Base-by-base conservation (phyloP, 768 basidiomycete genomes). In the Xerocomellus dryophilus region DNA sequence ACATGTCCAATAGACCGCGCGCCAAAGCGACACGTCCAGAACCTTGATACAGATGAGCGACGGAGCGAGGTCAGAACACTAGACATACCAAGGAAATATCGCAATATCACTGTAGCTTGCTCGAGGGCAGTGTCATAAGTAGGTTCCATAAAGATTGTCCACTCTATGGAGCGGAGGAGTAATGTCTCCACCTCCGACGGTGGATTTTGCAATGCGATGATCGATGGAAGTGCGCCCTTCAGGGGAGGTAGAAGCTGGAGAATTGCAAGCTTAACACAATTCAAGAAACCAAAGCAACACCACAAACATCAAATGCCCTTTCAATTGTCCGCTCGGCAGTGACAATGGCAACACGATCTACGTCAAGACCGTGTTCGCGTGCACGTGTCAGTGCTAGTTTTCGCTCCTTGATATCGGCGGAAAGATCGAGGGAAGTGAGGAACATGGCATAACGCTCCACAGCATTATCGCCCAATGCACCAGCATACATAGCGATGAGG, bases 401-500 rank as follows among this genome's bases (percentile, higher is more conserved):
- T 20, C 93, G 81, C 57, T 91, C 86, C 25, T 77, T 72, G 46
- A 81, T 71, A 57, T 88, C 84, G 0, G 81, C 80, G 2, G 79
- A 74, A 17, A 90, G 77, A 41, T 81, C 87, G 17, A 90, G 78
- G 0, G 86, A 88, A 29, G 88, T 83, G 21, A 98, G 78, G 84
- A 94, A 98, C 61, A 86, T 75, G 0, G 94, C 93, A 61, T 98
- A 98, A 34, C 92, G 86, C 62, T 93, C 89, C 35, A 96, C 85
- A 3, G 93, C 93, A 58, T 93, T 92, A 63, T 92, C 87, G 7
- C 93, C 90, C 20, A 98, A 74, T 27, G 91, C 90, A 14, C 90
- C 84, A 7, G 93, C 93, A 68, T 99, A 98, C 77, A 97, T 83
- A 0, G 96, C 94, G 12, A 98, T 93, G 17, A 98, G 79, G 39